phyloP scores from a whole-genome alignment of 768 basidiomycete genomes.

The Termitomyces sp. region DNA sequence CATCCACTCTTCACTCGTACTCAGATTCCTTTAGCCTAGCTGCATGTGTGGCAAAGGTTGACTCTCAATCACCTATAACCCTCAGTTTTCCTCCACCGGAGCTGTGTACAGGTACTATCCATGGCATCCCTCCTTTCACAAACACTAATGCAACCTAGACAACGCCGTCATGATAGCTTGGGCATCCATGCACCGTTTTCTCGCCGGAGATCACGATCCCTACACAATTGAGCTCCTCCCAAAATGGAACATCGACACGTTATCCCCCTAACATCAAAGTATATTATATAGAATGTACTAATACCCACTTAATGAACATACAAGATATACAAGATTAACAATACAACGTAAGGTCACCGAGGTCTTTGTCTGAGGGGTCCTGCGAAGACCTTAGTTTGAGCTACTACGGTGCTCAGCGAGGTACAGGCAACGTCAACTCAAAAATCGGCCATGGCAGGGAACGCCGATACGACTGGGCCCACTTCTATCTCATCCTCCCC shows the following conservation, averaged over 20 bases:
- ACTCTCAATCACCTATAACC: slow-evolving; percentile 27
- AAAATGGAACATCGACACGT: slow-evolving; percentile 79
- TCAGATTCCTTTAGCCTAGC: slow-evolving; percentile 24
- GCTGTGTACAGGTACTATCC: slow-evolving; percentile 71
- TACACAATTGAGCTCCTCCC: slow-evolving; percentile 59
- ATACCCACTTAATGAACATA: background rate
- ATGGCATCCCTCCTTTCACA: background rate
- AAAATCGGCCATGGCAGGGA: background rate
- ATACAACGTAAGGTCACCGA: slow-evolving; percentile 7
- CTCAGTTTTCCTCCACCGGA: slow-evolving; percentile 72
- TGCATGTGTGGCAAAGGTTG: slow-evolving; percentile 21
- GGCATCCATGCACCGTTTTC: slow-evolving; percentile 83
- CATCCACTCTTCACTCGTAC: background rate
- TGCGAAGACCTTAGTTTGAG: slow-evolving; percentile 10
- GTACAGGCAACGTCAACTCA: background rate
- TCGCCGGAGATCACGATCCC: slow-evolving; percentile 54
- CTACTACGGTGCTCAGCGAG: background rate
- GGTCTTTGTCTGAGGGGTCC: slow-evolving; percentile 5
- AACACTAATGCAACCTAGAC: slow-evolving; percentile 41
- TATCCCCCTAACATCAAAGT: slow-evolving; percentile 4
- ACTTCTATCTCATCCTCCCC: background rate
- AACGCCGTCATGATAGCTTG: slow-evolving; percentile 97
- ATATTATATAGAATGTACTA: background rate
- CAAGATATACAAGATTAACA: slow-evolving; percentile 2
- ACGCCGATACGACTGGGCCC: background rate